These are phyloP conservation scores for Thielaviopsis populi DNA, from an alignment of 2,329 filamentous ascomycete genomes.

Conservation along the genomic window DNA sequence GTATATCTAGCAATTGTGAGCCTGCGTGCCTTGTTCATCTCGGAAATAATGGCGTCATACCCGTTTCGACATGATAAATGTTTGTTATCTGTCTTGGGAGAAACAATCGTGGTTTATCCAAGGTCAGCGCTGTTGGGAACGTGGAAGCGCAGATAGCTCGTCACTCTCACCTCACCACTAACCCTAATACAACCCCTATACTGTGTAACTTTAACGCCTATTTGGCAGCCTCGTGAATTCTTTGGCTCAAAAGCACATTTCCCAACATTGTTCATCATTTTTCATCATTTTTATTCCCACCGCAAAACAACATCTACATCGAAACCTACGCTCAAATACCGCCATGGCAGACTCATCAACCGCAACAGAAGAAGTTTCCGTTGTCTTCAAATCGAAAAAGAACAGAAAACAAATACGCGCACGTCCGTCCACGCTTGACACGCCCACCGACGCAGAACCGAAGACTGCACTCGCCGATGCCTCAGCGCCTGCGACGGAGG, in stretches of 20 bases:
- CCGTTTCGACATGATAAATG: not conserved
- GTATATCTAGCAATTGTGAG: conserved; percentile 33
- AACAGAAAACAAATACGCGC: conserved; percentile 30
- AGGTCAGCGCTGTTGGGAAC: too few relatives aligned
- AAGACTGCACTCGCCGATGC: not conserved
- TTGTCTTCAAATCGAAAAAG: conserved; percentile 42
- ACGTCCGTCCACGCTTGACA: conserved; percentile 28
- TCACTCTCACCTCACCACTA: too few relatives aligned
- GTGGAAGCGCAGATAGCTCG: too few relatives aligned
- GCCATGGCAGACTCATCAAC: not conserved
- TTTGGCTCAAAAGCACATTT: not conserved
- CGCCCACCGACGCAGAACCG: conserved; percentile 27
- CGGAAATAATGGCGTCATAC: not conserved
- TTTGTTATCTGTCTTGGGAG: not conserved
- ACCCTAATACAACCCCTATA: not conserved
- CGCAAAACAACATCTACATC: not conserved
- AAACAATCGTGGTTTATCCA: too few relatives aligned
- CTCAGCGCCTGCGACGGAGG: not conserved
- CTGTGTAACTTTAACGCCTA: not conserved
- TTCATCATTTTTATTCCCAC: not conserved
- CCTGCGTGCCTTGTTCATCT: not conserved
- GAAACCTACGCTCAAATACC: not conserved
- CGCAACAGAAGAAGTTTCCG: conserved; percentile 19
- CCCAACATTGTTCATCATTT: not conserved
- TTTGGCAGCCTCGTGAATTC: not conserved